phyloP scores from a whole-genome alignment of 164 flowering plant genomes.

The Taxillus chinensis region DNA sequence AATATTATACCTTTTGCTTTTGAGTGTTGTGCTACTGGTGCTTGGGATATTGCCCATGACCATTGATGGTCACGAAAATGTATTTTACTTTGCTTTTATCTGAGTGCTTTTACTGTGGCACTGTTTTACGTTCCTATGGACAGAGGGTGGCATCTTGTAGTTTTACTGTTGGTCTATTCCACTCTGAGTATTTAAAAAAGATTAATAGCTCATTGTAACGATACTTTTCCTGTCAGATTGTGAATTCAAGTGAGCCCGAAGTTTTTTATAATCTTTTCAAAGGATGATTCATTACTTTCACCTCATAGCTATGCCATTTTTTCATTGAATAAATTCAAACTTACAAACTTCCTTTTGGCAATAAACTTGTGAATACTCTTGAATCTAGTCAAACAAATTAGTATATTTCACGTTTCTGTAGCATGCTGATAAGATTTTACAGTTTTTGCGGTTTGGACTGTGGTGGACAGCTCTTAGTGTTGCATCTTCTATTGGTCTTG shows the following conservation, averaged over 20 bases:
- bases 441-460: conserved; percentile 44
- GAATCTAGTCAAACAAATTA: too few species aligned
- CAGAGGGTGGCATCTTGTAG: too few species aligned
- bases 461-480: conserved; percentile 97
- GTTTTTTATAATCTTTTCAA: too few species aligned
- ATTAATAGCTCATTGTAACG: too few species aligned
- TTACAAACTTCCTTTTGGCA: not conserved
- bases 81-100: conserved; percentile 13
- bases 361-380: not conserved
- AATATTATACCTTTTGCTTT: conserved; percentile 47
- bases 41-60: conserved; percentile 36
- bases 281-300: too few species aligned
- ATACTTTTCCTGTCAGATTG: too few species aligned
- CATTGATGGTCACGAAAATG: conserved; percentile 81
- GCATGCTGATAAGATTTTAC: conserved; percentile 64
- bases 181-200: too few species aligned
- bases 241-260: too few species aligned
- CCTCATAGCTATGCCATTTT: too few species aligned
- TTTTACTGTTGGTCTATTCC: too few species aligned
- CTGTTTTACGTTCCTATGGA: not conserved
- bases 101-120: not conserved
- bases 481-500: conserved; percentile 93
- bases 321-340: too few species aligned
- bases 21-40: conserved; percentile 20
- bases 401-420: conserved; percentile 22